These are phyloP conservation scores for Rhizopogon vesiculosus DNA, from an alignment of 768 basidiomycete genomes.

Conservation along the genomic window DNA sequence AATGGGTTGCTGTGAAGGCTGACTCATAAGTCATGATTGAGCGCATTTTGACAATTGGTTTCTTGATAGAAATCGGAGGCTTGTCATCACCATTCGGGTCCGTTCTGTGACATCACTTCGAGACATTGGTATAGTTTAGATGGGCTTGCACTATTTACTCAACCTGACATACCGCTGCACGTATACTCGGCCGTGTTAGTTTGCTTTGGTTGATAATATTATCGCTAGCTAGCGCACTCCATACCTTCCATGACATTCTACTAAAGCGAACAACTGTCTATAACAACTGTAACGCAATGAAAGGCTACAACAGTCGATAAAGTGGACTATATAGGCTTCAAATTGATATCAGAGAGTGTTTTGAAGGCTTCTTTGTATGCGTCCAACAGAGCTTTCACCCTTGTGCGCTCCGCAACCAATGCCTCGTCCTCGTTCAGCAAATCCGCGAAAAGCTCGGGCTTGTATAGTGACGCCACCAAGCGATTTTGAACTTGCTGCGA, in stretches of 20 bases:
- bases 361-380: slow-evolving; percentile 96
- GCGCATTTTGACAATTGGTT: neutral
- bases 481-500: slow-evolving; percentile 96
- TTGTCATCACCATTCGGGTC: slow-evolving; percentile 9
- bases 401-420: slow-evolving; percentile 85
- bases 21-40: slow-evolving; percentile 26
- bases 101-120: slow-evolving; percentile 11
- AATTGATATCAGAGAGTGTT: slow-evolving; percentile 75
- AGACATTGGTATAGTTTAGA: slow-evolving; percentile 15
- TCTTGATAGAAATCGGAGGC: neutral
- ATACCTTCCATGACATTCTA: neutral
- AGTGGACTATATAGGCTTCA: slow-evolving; percentile 50
- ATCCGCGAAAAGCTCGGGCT: slow-evolving; percentile 87
- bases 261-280: neutral
- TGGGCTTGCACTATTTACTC: slow-evolving; percentile 15
- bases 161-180: neutral
- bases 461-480: slow-evolving; percentile 91
- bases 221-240: neutral
- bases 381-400: slow-evolving; percentile 92
- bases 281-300: neutral
- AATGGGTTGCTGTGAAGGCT: slow-evolving; percentile 75
- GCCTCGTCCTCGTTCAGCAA: slow-evolving; percentile 95
- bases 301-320: neutral
- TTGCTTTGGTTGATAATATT: neutral
- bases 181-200: neutral